Conservation (phyloP, 2,329 filamentous ascomycete species). For the Hirsutella rhossiliensis region DNA sequence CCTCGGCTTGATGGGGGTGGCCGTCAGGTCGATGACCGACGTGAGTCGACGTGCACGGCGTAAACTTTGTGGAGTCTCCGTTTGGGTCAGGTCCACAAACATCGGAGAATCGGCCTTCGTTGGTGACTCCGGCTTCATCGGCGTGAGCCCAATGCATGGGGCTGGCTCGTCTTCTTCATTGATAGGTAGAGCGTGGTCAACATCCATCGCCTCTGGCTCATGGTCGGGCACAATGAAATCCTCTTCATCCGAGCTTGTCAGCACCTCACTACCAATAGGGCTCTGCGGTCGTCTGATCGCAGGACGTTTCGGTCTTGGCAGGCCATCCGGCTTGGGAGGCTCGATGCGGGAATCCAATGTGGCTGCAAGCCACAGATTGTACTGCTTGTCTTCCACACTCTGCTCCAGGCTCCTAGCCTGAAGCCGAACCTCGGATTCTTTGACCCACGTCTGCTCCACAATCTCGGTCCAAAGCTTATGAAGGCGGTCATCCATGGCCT, state of each 20-base stretch:
- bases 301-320: conserved; percentile 9
- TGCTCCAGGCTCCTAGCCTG: conserved; percentile 50
- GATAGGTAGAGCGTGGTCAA: conserved; percentile 6
- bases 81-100: conserved; percentile 18
- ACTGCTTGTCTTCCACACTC: conserved; percentile 49
- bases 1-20: conserved; percentile 8
- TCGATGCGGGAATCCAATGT: conserved; percentile 28
- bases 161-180: not conserved
- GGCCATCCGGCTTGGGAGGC: conserved; percentile 21
- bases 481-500: conserved; percentile 37
- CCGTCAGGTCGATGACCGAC: conserved; percentile 13
- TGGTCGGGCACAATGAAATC: conserved; percentile 35
- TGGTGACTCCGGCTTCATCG: conserved; percentile 9
- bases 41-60: not conserved
- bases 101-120: conserved; percentile 11
- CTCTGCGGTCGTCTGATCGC: conserved; percentile 1
- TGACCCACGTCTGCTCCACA: conserved; percentile 37
- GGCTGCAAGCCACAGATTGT: conserved; percentile 36
- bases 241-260: conserved; percentile 38
- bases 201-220: not conserved
- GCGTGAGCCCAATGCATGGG: not conserved
- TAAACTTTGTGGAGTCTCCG: conserved; percentile 8
- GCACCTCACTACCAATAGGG: conserved; percentile 30
- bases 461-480: conserved; percentile 43
- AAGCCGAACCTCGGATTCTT: conserved; percentile 35